These are phyloP conservation scores for Quercus alba DNA, from an alignment of 306 rosid species.

Conservation along the genomic window DNA sequence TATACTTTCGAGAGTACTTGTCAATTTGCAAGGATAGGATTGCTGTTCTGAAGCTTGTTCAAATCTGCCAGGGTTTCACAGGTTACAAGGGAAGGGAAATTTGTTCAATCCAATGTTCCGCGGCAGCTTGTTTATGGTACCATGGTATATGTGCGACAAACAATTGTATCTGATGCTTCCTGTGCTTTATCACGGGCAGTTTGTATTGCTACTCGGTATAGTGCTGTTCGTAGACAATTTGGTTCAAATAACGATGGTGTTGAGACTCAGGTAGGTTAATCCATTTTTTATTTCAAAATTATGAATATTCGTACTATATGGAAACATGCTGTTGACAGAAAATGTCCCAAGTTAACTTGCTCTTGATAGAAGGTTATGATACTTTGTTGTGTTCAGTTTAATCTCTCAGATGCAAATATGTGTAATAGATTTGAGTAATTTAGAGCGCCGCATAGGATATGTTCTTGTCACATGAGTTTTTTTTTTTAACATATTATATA, in stretches of 20 bases:
- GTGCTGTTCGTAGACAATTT: constrained; percentile 96
- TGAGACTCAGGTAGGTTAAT: constrained; percentile 74
- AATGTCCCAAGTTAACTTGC: neutral
- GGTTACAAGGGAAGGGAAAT: constrained; percentile 92
- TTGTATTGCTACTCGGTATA: constrained; percentile 96
- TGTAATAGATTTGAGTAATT: neutral
- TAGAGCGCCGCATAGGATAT: neutral
- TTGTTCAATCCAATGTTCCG: constrained; percentile 75
- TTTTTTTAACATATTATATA: neutral
- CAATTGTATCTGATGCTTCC: constrained; percentile 87
- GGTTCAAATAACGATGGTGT: constrained; percentile 66
- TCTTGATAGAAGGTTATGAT: neutral
- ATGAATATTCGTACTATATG: constrained; percentile 3
- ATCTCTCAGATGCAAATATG: neutral
- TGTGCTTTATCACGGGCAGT: constrained; percentile 88
- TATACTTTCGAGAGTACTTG: neutral
- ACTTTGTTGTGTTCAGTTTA: neutral
- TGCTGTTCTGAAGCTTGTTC: constrained; percentile 20
- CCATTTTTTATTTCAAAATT: constrained; percentile 3
- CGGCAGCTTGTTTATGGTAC: constrained; percentile 90
- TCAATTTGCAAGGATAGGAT: neutral
- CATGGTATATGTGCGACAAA: constrained; percentile 85
- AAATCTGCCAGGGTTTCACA: constrained; percentile 71
- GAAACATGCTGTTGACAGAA: constrained; percentile 7
- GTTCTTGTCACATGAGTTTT: neutral